Evolutionary conservation across 2,329 filamentous ascomycete genomes (phyloP).

Genomic region (Ceratocystis colombiana): DNA sequence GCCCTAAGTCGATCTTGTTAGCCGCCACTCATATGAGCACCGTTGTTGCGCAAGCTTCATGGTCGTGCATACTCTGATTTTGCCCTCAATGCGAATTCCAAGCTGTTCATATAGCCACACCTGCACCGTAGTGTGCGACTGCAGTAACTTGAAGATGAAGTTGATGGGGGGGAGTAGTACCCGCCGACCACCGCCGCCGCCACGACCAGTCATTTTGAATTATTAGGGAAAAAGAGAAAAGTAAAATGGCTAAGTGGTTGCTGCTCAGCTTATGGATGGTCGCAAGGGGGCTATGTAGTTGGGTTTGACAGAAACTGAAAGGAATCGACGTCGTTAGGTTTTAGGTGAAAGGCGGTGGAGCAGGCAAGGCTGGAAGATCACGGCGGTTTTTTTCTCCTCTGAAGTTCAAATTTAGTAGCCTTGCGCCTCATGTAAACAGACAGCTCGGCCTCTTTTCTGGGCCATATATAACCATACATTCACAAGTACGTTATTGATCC

Average conservation of each 20-base stretch:
- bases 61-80: constrained; percentile 69
- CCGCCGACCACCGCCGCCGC: constrained; percentile 46
- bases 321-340: not conserved
- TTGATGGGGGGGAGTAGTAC: constrained; percentile 52
- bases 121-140: constrained; percentile 67
- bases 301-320: not conserved
- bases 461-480: constrained; percentile 15
- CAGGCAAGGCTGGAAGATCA: constrained; percentile 17
- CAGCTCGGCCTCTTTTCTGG: not conserved
- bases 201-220: constrained; percentile 48
- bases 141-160: constrained; percentile 65
- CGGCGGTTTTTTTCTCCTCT: constrained; percentile 11
- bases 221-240: not conserved
- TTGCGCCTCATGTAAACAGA: constrained; percentile 7
- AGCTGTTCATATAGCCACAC: constrained; percentile 98
- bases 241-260: not conserved
- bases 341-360: constrained; percentile 5
- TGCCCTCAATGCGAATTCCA: constrained; percentile 86
- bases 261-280: not conserved
- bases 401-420: constrained; percentile 17
- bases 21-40: constrained; percentile 6
- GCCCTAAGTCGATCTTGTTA: constrained; percentile 48
- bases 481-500: not conserved
- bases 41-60: constrained; percentile 48
- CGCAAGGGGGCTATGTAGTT: not conserved